Evolutionary conservation across 768 basidiomycete genomes (phyloP), one percentile per base, ranked within the genome.

Genomic region (Auricularia cornea): DNA sequence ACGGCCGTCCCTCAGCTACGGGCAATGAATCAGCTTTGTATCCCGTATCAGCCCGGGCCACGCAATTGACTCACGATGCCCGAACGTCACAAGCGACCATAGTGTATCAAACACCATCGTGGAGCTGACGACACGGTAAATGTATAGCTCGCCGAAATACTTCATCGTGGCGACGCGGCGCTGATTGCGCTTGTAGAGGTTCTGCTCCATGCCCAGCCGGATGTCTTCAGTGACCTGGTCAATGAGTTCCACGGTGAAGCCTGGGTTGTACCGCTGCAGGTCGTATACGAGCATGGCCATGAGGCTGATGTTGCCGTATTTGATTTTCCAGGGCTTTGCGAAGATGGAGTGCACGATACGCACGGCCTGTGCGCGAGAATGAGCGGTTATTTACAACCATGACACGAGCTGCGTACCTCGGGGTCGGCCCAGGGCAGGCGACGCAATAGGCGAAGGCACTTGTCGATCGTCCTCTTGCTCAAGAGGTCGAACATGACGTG

Each of bases 251-350:
- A 97, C 83, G 14, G 88, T 82, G 73, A 98, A 99, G 2, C 88
- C 85, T 11, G 94, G 89, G 67, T 92, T 92, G 74, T 96, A 97
- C 30, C 93, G 84, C 71, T 95, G 92, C 54, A 99, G 79, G 71
- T 98, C 97, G 70, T 95, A 95, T 2, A 95, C 89, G 64, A 98
- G 79, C 85, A 97, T 96, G 12, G 97, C 95, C 59, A 98, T 79
- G 31, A 97, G 80, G 62, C 87, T 83, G 68, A 99, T 85, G 70
- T 92, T 96, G 64, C 87, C 82, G 71, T 89, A 98, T 70, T 94
- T 96, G 76, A 98, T 84, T 73, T 98, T 98, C 94, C 96, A 97
- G 2, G 96, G 90, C 70, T 97, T 96, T n/a, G 91, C 92, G 77
- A 99, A 99, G 44, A 92, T 84, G 71, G 92, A 91, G 77, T 89